Base-by-base conservation (phyloP, 805 yeast species). In the Pichia nakasei region DNA sequence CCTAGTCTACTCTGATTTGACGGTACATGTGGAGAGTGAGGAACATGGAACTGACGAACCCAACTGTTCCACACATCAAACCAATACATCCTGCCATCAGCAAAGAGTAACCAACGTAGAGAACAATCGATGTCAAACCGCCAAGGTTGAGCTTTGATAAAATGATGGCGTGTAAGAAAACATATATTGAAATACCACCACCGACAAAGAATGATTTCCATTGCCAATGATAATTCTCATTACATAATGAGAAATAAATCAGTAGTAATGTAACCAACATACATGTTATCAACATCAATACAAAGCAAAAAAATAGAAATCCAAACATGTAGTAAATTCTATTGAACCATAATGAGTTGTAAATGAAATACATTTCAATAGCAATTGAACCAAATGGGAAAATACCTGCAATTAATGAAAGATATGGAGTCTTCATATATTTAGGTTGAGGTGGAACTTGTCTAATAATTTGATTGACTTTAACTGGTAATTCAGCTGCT, bases 321-420 rank as follows among this genome's bases (percentile, higher is more conserved):
- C 97, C 98, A 71, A 93, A 93, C 97, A 93, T 91, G 73, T 89
- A 93, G 71, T 78, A 93, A 51, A 89, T 81, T 62, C 85, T 77
- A 72, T 85, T 88, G 65, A 85, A 86, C 98, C 98, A 91, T 52
- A 93, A 66, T 27, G 96, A 86, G 42, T 85, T 76, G 68, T 85
- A 81, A 56, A 93, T 85, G 68, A 88, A 91, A 65, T 87, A 89
- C 76, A 93, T 76, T 68, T 93, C 97, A 45, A 93, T 93, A 21
- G 96, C 88, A 59, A 93, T 84, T 19, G 96, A 82, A 9, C 96
- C 95, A 59, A 91, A 88, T 57, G 97, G 97, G 73, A 91, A 81
- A 47, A 91, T 75, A 48, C 97, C 97, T 2, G 94, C 84, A 48
- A 85, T 71, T 35, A 85, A 59, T 55, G 88, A 68, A 43, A 82